Evolutionary conservation across 345 rosid species (phyloP).

Genomic region (Ceriops tagal): DNA sequence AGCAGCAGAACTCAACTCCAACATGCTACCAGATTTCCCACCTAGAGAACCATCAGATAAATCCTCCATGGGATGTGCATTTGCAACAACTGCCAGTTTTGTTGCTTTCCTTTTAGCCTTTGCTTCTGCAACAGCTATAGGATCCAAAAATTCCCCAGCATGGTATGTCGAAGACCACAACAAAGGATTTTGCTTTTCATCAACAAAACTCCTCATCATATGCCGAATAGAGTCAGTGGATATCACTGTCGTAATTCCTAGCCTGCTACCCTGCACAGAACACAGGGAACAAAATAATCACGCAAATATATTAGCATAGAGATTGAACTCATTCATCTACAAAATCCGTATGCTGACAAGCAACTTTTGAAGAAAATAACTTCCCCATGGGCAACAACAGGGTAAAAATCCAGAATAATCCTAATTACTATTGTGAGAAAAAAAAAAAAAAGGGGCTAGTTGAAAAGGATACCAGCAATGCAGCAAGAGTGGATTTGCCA

Average conservation of each 20-base stretch:
- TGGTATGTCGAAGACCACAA: constrained; percentile 99
- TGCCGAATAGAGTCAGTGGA: constrained; percentile 96
- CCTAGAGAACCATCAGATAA: constrained; percentile 28
- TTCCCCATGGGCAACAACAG: neutral
- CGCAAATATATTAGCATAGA: neutral
- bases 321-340: no score
- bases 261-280: constrained; percentile 56
- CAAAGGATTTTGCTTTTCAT: constrained; percentile 85
- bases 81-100: constrained; percentile 49
- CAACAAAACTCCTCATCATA: constrained; percentile 98
- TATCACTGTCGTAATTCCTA: constrained; percentile 94
- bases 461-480: constrained; percentile 67
- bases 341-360: no score
- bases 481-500: constrained; percentile 98
- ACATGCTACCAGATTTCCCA: constrained; percentile 43
- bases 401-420: neutral
- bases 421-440: neutral
- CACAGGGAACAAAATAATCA: neutral
- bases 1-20: constrained; percentile 36
- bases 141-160: constrained; percentile 93
- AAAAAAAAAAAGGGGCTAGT: constrained; percentile 5
- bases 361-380: no score
- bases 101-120: constrained; percentile 74
- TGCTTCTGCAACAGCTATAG: constrained; percentile 88
- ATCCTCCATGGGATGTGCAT: constrained; percentile 44